These are phyloP conservation scores for Aphanoascus verrucosus DNA, from an alignment of 2,329 filamentous ascomycete genomes.

Conservation along the genomic window DNA sequence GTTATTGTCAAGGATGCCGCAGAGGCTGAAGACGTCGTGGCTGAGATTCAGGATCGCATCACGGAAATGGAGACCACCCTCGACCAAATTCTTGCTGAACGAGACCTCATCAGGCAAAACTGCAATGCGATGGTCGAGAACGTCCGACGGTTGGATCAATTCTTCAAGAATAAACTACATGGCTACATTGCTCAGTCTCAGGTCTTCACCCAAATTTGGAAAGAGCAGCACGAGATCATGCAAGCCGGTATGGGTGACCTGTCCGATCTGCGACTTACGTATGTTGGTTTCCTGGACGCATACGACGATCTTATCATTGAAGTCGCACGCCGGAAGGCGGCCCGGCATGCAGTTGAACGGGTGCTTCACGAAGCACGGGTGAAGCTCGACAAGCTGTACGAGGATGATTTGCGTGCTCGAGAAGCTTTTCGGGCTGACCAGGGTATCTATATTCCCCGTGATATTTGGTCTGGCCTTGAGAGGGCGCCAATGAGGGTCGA, in stretches of 20 bases:
- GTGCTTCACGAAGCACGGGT: slow-evolving; percentile 69
- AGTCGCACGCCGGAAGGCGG: slow-evolving; percentile 60
- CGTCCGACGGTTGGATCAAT: slow-evolving; percentile 55
- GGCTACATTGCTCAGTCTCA: slow-evolving; percentile 40
- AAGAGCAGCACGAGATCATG: slow-evolving; percentile 61
- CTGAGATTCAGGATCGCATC: slow-evolving; percentile 62
- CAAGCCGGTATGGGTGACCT: slow-evolving; percentile 62
- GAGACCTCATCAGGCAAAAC: slow-evolving; percentile 45
- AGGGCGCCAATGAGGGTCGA: slow-evolving; percentile 43
- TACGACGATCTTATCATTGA: slow-evolving; percentile 81
- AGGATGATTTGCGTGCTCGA: slow-evolving; percentile 60
- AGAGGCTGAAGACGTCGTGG: slow-evolving; percentile 52
- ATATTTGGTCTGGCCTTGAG: slow-evolving; percentile 71
- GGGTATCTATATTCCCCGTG: slow-evolving; percentile 74
- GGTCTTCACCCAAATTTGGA: slow-evolving; percentile 50
- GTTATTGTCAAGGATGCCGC: slow-evolving; percentile 53
- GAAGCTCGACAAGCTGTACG: slow-evolving; percentile 62
- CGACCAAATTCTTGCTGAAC: slow-evolving; percentile 52
- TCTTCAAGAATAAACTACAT: slow-evolving; percentile 53
- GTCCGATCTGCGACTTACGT: slow-evolving; percentile 66
- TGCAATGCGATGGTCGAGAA: slow-evolving; percentile 52
- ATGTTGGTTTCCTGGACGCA: slow-evolving; percentile 72
- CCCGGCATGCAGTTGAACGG: slow-evolving; percentile 61
- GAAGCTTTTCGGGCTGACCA: slow-evolving; percentile 71
- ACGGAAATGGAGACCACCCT: slow-evolving; percentile 66